phyloP scores from a whole-genome alignment of 768 basidiomycete species.

The Ramaria sp. region DNA sequence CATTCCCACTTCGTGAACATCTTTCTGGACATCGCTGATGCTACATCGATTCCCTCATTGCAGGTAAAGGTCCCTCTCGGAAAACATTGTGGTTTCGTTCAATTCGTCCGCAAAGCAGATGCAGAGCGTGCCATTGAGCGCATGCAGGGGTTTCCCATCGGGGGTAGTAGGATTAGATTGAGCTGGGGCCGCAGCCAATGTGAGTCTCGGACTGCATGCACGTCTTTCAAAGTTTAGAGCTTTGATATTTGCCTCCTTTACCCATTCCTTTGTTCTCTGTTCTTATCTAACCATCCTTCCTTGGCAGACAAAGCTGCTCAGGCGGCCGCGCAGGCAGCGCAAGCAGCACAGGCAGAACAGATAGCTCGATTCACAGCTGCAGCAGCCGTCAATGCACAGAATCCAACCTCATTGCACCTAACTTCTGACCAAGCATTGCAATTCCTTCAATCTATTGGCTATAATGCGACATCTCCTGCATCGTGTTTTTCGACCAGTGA shows the following conservation, averaged over 20 bases:
- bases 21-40: background rate
- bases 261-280: slow-evolving; percentile 7
- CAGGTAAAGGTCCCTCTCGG: slow-evolving; percentile 95
- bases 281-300: background rate
- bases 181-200: slow-evolving; percentile 95
- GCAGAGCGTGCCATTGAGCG: slow-evolving; percentile 90
- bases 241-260: no score
- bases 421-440: slow-evolving; percentile 55
- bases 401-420: slow-evolving; percentile 23
- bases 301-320: slow-evolving; percentile 77
- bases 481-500: background rate
- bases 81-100: slow-evolving; percentile 93
- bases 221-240: no score
- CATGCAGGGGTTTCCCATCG: slow-evolving; percentile 95
- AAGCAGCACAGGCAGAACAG: slow-evolving; percentile 52
- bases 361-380: slow-evolving; percentile 31
- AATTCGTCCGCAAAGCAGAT: slow-evolving; percentile 85
- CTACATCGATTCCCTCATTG: background rate
- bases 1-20: background rate
- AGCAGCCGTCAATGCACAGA: slow-evolving; percentile 27
- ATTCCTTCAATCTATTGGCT: slow-evolving; percentile 45
- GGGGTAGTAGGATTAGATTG: slow-evolving; percentile 80
- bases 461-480: background rate
- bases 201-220: slow-evolving; percentile 24
- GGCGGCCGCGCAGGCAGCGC: slow-evolving; percentile 58